Evolutionary conservation across 106 monocot genomes (phyloP), one percentile per base, ranked within the genome.

Genomic region (Dendrobium chrysotoxum): DNA sequence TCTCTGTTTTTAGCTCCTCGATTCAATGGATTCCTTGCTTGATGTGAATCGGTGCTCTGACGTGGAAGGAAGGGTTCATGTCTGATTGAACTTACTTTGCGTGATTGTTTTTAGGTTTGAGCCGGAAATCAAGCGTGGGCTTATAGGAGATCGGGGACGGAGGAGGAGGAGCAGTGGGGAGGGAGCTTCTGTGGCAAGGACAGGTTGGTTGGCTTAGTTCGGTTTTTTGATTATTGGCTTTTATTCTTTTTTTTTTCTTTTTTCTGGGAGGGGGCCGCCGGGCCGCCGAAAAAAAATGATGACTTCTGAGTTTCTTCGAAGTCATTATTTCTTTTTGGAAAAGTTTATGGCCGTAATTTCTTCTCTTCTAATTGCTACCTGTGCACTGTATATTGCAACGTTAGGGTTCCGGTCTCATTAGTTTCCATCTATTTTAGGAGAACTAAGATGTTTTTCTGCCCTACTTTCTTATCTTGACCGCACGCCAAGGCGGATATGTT

Each of bases 91-190:
- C n/a, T 65, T 65, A 25, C 23, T 65, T 65, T 5, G 25, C 26
- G 23, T 65, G 64, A 65, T 65, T 65, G 21, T 65, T 65, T 65
- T 65, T 65, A 23, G 64, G 64, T 65, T 65, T 65, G 26, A 65
- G 23, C 23, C 64, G 23, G 64, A n/a, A 65, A 65, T 65, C 64
- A 65, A 65, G 23, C 8, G 4, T 65, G 21, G 23, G 64, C 64
- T 21, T 65, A 50, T 50, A 50, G 64, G 25, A 65, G 26, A 65
- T 65, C 64, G 64, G 50, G 11, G 3, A 23, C 64, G 21, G 23
- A 21, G 64, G 64, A 21, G 64, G 64, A 65, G 64, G 25, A 65
- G 64, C 64, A 25, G 64, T 1, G 21, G 64, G 64, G 4, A 23
- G 64, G 64, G 64, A 26, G 64, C 25, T 65, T 65, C 8, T 21